A percentile compares a stretch with the other conserved stretches of the same genome.
Conservation (phyloP, 352 stramenopile species). For the Pythium aristosporum region DNA sequence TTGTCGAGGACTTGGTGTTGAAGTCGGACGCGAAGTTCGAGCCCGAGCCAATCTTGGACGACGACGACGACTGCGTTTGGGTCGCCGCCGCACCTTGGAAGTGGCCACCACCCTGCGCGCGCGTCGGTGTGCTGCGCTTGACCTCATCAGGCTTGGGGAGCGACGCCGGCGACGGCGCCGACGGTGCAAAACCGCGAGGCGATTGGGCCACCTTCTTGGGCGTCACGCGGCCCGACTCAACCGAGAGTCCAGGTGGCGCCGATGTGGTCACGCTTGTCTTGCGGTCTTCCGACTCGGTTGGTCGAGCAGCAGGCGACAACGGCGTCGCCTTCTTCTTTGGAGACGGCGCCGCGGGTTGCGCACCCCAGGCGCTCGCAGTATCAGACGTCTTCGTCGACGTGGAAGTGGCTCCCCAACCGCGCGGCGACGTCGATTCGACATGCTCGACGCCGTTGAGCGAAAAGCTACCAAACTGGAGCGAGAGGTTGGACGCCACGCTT, state of each 20-base stretch:
- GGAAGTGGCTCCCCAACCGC: conserved; percentile 44
- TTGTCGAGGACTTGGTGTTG: conserved; percentile 41
- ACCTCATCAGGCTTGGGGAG: conserved; percentile 86
- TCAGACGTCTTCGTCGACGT: conserved; percentile 32
- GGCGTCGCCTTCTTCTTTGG: conserved; percentile 65
- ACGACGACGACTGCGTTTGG: conserved; percentile 40
- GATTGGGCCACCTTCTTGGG: conserved; percentile 60
- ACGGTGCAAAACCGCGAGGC: conserved; percentile 60
- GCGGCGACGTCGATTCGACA: conserved; percentile 53
- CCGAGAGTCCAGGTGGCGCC: conserved; percentile 65
- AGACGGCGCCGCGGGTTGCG: conserved; percentile 31
- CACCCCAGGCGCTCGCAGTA: conserved; percentile 60
- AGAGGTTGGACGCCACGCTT: conserved; percentile 62
- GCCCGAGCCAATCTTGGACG: conserved; percentile 55
- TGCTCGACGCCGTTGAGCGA: conserved; percentile 71
- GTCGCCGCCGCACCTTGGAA: conserved; percentile 35
- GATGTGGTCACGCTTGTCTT: conserved; percentile 42
- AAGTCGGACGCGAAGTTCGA: conserved; percentile 57
- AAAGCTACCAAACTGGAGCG: conserved; percentile 87
- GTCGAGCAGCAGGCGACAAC: conserved; percentile 35
- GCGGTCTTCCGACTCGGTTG: conserved; percentile 35
- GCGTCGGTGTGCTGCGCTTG: conserved; percentile 70
- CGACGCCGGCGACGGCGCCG: conserved; percentile 79
- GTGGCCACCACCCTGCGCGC: conserved; percentile 33
- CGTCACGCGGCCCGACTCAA: conserved; percentile 65